phyloP scores from a whole-genome alignment of 2,329 filamentous ascomycete species.

The Aureobasidium sp. region DNA sequence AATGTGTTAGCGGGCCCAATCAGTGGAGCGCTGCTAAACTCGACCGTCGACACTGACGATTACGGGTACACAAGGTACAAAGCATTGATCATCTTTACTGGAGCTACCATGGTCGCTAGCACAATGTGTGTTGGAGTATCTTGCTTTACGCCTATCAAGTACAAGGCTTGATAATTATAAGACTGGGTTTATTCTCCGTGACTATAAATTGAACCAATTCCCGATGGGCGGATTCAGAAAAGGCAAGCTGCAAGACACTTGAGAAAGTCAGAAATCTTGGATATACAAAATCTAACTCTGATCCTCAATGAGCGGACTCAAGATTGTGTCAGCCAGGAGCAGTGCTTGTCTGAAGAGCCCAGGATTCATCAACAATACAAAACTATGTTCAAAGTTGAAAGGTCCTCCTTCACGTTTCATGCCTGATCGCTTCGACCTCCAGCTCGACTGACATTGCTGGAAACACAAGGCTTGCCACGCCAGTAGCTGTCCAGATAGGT shows the following conservation, averaged over 20 bases:
- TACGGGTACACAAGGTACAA: constrained; percentile 20
- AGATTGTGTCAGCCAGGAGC: neutral
- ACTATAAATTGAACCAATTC: too few relatives aligned
- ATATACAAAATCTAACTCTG: neutral
- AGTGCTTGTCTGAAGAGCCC: neutral
- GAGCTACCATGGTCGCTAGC: constrained; percentile 13
- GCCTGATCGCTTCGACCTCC: neutral
- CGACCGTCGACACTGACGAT: neutral
- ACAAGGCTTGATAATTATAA: too few relatives aligned
- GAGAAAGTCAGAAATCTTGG: neutral
- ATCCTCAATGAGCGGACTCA: neutral
- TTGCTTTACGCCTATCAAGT: neutral
- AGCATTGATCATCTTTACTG: constrained; percentile 21
- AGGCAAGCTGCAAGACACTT: neutral
- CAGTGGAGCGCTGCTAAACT: constrained; percentile 20
- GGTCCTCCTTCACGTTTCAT: neutral
- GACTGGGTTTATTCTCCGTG: too few relatives aligned
- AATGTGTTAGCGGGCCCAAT: constrained; percentile 25
- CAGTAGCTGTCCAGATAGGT: neutral
- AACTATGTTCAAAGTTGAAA: too few relatives aligned
- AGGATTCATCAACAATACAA: neutral
- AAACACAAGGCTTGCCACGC: neutral
- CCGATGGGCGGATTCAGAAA: too few relatives aligned
- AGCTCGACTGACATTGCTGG: neutral
- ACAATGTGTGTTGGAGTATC: neutral